phyloP scores from a whole-genome alignment of 2,329 filamentous ascomycete genomes.

The Fusarium sp. region DNA sequence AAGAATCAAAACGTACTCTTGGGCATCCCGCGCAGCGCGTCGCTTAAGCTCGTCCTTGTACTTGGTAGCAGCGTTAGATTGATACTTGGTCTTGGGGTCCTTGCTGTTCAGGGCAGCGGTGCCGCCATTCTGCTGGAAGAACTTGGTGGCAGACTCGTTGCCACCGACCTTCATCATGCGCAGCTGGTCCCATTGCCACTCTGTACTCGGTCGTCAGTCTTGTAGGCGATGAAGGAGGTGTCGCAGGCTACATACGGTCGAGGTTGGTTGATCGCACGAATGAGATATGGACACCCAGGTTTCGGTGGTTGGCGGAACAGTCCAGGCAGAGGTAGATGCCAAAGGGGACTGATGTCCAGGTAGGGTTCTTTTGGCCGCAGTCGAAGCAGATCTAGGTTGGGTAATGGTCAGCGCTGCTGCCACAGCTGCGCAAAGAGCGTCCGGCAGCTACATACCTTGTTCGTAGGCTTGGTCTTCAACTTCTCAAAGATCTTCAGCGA shows the following conservation, averaged over 20 bases:
- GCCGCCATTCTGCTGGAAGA: slow-evolving; percentile 96
- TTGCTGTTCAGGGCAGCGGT: slow-evolving; percentile 95
- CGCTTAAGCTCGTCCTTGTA: slow-evolving; percentile 98
- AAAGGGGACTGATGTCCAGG: slow-evolving; percentile 97
- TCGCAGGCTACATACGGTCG: slow-evolving; percentile 77
- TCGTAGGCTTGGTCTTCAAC: slow-evolving; percentile 91
- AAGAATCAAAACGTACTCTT: slow-evolving; percentile 72
- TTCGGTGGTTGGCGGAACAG: slow-evolving; percentile 96
- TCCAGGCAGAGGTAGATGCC: slow-evolving; percentile 98
- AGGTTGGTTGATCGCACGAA: slow-evolving; percentile 99
- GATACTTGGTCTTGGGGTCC: slow-evolving; percentile 97
- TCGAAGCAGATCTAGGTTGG: slow-evolving; percentile 91
- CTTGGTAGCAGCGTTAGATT: slow-evolving; percentile 90
- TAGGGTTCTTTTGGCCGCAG: slow-evolving; percentile 96
- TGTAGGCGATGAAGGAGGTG: neutral
- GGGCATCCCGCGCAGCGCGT: slow-evolving; percentile 83
- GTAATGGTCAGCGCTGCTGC: slow-evolving; percentile 17
- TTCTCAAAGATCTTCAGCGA: slow-evolving; percentile 99
- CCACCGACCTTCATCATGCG: slow-evolving; percentile 98
- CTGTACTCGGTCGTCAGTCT: slow-evolving; percentile 55
- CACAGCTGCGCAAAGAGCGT: neutral
- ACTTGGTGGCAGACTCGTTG: slow-evolving; percentile 98
- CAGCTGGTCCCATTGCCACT: slow-evolving; percentile 99
- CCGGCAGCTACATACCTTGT: slow-evolving; percentile 75
- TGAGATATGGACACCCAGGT: slow-evolving; percentile 98